Base-by-base conservation (phyloP, 371 early-diverging fungal species). In the Conidiobolus incongruus region DNA sequence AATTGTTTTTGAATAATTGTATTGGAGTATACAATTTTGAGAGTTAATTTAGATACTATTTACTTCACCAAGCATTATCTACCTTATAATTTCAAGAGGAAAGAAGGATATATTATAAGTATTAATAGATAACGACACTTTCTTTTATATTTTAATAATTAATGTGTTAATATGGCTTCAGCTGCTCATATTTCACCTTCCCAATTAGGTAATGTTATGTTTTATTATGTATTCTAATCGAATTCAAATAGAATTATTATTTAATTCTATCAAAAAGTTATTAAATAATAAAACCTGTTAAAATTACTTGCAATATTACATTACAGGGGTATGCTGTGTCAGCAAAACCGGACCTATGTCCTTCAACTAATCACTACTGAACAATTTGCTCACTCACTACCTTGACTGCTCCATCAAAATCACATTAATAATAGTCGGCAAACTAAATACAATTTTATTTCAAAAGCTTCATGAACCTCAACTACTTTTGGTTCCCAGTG, bases 91-190 rank as follows among this genome's bases (percentile, higher is more conserved):
- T 38, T 66, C 19, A 52, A 54, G 32, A 35, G 35, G 33, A 58
- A 68, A 48, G 52, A 58, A 16, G 73, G 73, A n/a, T 67, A 68
- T 45, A 63, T 72, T 45, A 66, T 58, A 58, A 13, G 53, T 3
- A 13, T n/a, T n/a, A n/a, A n/a, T n/a, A n/a, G n/a, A n/a, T n/a
- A n/a, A n/a, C n/a, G n/a, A n/a, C n/a, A n/a, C n/a, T n/a, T n/a
- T n/a, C n/a, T n/a, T n/a, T n/a, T n/a, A n/a, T n/a, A n/a, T n/a
- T n/a, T n/a, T n/a, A n/a, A n/a, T n/a, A n/a, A 6, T 13, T 35
- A 58, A 54, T 35, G 63, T 24, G 55, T 59, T 26, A 46, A 63
- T 19, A 52, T 62, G 0, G 63, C 66, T 8, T 52, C 60, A 4
- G 49, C 63, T 58, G 60, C 63, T 4, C 44, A 56, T 23, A 52